Percentiles rank a stretch among this genome's conserved stretches.
Evolutionary conservation across 2,329 filamentous ascomycete genomes (phyloP).

Genomic region (Rutstroemia sp.): DNA sequence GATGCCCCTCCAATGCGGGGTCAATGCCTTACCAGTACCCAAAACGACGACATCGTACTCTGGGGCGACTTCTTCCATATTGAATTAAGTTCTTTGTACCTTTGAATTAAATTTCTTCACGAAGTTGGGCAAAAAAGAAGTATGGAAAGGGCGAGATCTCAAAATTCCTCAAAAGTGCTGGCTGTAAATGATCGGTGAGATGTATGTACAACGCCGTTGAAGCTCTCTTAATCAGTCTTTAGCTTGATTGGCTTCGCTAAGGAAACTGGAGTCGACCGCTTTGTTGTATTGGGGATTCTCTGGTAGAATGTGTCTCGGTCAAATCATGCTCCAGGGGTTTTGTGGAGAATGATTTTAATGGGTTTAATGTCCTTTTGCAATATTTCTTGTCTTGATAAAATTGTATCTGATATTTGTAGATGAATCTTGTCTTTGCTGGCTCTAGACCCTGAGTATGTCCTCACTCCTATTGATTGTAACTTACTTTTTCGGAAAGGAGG

Average conservation of each 20-base stretch:
- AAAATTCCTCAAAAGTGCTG: constrained; percentile 6
- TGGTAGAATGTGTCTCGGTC: constrained; percentile 13
- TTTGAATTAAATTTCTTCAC: not conserved
- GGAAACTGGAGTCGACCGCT: constrained; percentile 16
- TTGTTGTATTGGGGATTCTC: constrained; percentile 21
- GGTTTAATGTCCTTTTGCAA: too few relatives aligned
- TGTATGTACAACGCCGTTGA: constrained; percentile 7
- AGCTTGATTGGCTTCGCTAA: constrained; percentile 26
- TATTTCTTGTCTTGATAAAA: too few relatives aligned
- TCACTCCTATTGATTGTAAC: not conserved
- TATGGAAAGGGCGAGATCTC: not conserved
- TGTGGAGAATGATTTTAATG: constrained; percentile 2
- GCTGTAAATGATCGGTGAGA: constrained; percentile 19
- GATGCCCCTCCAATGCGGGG: constrained; percentile 32
- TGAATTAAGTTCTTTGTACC: constrained; percentile 27
- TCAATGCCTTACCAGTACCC: constrained; percentile 70
- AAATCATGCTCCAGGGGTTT: constrained; percentile 10
- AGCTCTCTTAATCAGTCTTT: constrained; percentile 3
- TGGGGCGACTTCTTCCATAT: constrained; percentile 95
- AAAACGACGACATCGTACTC: constrained; percentile 99
- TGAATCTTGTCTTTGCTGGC: not conserved
- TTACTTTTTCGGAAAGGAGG: too few relatives aligned
- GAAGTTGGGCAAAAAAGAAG: not conserved
- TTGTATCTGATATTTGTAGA: not conserved
- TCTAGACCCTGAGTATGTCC: too few relatives aligned